A percentile compares a stretch with the other conserved stretches of the same genome.
Conservation (phyloP, 139 green algal genomes). For the Coelastrella sp. region DNA sequence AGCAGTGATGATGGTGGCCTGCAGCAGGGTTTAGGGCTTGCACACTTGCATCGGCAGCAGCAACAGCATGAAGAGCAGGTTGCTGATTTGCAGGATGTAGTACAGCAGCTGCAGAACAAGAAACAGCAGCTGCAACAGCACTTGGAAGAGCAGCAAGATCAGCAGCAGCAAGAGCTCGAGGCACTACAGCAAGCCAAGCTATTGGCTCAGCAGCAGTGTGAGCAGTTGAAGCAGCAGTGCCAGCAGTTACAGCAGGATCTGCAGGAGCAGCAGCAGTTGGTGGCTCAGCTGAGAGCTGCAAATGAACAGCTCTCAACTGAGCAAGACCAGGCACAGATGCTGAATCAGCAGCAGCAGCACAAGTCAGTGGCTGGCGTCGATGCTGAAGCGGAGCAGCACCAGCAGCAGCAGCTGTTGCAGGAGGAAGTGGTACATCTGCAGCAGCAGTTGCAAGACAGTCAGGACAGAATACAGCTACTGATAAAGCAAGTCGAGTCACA, state of each 20-base stretch:
- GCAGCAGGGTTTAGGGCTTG: background rate
- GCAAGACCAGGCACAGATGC: background rate
- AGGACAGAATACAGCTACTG: background rate
- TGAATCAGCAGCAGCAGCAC: background rate
- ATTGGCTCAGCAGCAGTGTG: background rate
- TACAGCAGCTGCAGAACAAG: background rate
- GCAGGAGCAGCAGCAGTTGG: constrained; percentile 12
- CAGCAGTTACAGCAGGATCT: background rate
- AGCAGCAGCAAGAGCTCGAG: constrained; percentile 7
- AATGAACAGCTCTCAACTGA: background rate
- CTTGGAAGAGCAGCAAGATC: background rate
- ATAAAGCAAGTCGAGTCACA: no score
- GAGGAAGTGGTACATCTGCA: background rate
- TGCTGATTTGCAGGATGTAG: background rate
- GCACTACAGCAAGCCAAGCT: background rate
- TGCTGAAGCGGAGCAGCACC: background rate
- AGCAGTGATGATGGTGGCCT: background rate
- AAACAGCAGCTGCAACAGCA: background rate
- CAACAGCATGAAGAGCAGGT: background rate
- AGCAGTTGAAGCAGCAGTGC: background rate
- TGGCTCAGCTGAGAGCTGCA: background rate
- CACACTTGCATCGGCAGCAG: background rate
- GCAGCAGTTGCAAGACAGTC: background rate
- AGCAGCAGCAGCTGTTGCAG: constrained; percentile 6
- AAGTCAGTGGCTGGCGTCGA: background rate